phyloP scores from a whole-genome alignment of 345 rosid genomes.

The Pelargonium nanum region DNA sequence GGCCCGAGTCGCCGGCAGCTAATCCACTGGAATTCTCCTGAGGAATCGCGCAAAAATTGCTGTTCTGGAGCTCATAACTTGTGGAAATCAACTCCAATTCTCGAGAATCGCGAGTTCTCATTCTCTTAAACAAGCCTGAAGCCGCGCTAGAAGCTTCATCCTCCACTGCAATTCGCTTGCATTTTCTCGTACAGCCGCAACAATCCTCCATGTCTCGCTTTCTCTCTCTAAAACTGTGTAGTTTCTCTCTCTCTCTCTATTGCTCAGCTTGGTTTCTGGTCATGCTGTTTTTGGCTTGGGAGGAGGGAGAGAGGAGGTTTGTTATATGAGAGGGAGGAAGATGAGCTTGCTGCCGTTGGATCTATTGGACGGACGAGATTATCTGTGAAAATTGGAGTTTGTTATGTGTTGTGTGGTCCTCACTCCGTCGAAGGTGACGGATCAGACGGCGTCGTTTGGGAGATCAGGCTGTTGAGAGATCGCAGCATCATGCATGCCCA shows the following conservation, averaged over 20 bases:
- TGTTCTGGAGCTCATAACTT: slow-evolving; percentile 10
- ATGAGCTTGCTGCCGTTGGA: background rate
- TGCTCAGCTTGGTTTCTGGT: background rate
- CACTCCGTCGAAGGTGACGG: background rate
- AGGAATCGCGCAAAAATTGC: background rate
- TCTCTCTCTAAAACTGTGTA: slow-evolving; percentile 8
- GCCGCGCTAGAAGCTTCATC: slow-evolving; percentile 28
- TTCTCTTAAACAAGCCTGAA: slow-evolving; percentile 24
- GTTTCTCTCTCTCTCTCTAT: background rate
- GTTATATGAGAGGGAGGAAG: background rate
- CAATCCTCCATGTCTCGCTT: slow-evolving; percentile 25
- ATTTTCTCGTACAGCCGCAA: slow-evolving; percentile 8
- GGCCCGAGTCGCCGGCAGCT: slow-evolving; percentile 14
- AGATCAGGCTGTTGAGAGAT: background rate
- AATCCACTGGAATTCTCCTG: slow-evolving; percentile 13
- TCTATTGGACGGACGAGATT: slow-evolving; percentile 2
- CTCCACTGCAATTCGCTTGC: slow-evolving; percentile 21
- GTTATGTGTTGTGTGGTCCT: background rate
- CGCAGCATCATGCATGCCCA: background rate
- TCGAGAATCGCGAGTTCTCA: slow-evolving; percentile 4
- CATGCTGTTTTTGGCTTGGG: background rate
- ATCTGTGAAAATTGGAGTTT: background rate
- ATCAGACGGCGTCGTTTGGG: background rate
- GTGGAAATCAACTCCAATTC: slow-evolving; percentile 12
- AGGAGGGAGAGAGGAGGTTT: background rate